Percentiles rank a stretch among this genome's conserved stretches.
These are phyloP conservation scores for Apiotrichum gracile DNA, from an alignment of 1,284 basidiomycete species.

Conservation along the genomic window DNA sequence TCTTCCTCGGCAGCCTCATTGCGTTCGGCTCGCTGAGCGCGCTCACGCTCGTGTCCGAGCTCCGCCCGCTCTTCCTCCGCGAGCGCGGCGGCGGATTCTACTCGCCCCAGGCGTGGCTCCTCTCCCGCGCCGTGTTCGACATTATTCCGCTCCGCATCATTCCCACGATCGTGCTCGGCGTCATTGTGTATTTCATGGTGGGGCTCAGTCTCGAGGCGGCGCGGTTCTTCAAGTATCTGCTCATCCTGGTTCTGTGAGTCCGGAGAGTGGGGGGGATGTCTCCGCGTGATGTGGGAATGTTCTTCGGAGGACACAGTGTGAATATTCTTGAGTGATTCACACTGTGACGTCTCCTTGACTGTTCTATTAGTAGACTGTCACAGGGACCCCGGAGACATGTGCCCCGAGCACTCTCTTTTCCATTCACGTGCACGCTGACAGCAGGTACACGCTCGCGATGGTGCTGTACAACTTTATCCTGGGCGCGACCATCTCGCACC, in stretches of 20 bases:
- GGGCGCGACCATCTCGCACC: slow-evolving; percentile 69
- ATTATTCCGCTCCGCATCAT: slow-evolving; percentile 91
- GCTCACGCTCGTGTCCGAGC: slow-evolving; percentile 73
- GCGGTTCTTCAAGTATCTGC: slow-evolving; percentile 74
- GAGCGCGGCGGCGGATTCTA: slow-evolving; percentile 70
- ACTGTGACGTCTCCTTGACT: too few relatives aligned
- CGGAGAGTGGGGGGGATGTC: too few relatives aligned
- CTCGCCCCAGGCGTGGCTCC: slow-evolving; percentile 59
- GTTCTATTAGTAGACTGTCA: too few relatives aligned
- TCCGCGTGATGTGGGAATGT: too few relatives aligned
- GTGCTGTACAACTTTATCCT: slow-evolving; percentile 89
- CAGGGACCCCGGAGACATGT: too few relatives aligned
- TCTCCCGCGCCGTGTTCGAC: slow-evolving; percentile 94
- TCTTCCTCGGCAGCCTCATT: slow-evolving; percentile 81
- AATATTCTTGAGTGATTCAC: too few relatives aligned
- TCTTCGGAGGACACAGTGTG: too few relatives aligned
- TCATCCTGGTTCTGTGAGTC: slow-evolving; percentile 60
- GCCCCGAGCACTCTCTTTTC: too few relatives aligned
- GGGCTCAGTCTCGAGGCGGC: slow-evolving; percentile 59
- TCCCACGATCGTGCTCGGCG: slow-evolving; percentile 86
- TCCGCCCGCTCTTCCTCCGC: slow-evolving; percentile 74
- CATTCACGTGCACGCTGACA: too few relatives aligned
- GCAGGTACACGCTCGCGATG: slow-evolving; percentile 65
- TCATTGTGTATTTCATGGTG: slow-evolving; percentile 93
- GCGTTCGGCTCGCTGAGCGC: slow-evolving; percentile 83